Base-by-base conservation (phyloP, 345 rosid genomes). In the Durio zibethinus region DNA sequence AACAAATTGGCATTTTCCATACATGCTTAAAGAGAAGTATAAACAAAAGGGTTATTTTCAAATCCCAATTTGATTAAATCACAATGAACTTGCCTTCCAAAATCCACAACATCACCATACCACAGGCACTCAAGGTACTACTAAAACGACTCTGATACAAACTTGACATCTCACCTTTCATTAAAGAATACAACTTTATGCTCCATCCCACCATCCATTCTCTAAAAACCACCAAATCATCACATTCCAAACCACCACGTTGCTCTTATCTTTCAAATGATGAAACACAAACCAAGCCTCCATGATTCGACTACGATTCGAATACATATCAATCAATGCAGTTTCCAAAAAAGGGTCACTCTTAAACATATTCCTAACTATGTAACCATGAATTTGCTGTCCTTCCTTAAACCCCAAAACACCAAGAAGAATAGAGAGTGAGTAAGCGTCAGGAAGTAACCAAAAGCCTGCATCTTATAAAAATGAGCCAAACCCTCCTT, bases 241-340 rank as follows among this genome's bases (percentile, higher is more conserved):
- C 80, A 93, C 92, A 87, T 93, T 93, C 97, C 98, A 93, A 6
- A 83, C 73, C 15, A 93, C 97, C 40, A 87, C 83, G 79, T 87
- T 88, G 66, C 85, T 83, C 72, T 80, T 87, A 78, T 90, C 87
- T 54, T 80, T 88, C 82, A 84, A 43, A 79, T 61, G 82, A 63
- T 80, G 27, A 50, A 92, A 90, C 69, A 87, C 75, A 64, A 59
- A 72, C 87, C 91, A 87, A 6, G 93, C 93, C 73, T 87, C 74
- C 81, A 33, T 72, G 15, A 75, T 71, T 78, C 78, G 79, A 70
- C 87, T 76, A 29, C 86, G 84, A 62, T 82, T 78, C 70, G 85
- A 84, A 78, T 90, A 90, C 88, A 81, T 83, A 85, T 84, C 88
- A 78, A 90, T 73, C 5, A 92, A 80, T 63, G 97, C 90, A 76